phyloP scores from a whole-genome alignment of 2,329 filamentous ascomycete genomes.

The Gliomastix tumulicola region DNA sequence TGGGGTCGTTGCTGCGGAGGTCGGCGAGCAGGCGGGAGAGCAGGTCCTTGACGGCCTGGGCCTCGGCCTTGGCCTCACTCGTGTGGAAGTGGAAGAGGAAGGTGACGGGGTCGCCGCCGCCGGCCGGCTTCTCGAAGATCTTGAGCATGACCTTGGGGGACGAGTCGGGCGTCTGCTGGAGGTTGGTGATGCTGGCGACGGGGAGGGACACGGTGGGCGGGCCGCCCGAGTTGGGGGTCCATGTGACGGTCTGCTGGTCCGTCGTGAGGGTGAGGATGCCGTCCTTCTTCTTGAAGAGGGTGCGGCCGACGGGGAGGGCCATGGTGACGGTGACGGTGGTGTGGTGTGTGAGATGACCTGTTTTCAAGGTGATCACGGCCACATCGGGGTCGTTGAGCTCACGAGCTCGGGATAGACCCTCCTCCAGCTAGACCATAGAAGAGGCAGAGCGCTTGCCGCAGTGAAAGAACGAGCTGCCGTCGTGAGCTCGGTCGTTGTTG shows the following conservation, averaged over 20 bases:
- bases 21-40: constrained; percentile 72
- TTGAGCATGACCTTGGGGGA: constrained; percentile 89
- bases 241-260: constrained; percentile 70
- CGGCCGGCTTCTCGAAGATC: constrained; percentile 68
- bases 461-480: too few relatives aligned
- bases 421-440: too few relatives aligned
- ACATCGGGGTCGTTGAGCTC: too few relatives aligned
- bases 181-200: constrained; percentile 74
- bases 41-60: constrained; percentile 75
- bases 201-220: constrained; percentile 61
- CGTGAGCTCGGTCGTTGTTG: too few relatives aligned
- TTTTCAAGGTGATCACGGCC: too few relatives aligned
- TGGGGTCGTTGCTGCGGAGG: constrained; percentile 49
- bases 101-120: constrained; percentile 52
- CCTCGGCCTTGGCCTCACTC: constrained; percentile 69
- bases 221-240: constrained; percentile 65
- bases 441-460: too few relatives aligned
- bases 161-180: constrained; percentile 90
- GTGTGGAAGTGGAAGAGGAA: constrained; percentile 91
- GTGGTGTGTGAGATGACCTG: too few relatives aligned
- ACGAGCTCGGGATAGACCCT: too few relatives aligned
- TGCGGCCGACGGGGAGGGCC: constrained; percentile 56
- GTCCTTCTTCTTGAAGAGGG: constrained; percentile 93
- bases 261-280: constrained; percentile 70
- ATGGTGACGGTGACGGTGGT: too few relatives aligned